These are phyloP conservation scores for Podaxis mareebaensis DNA, from an alignment of 768 basidiomycete species.

Conservation along the genomic window DNA sequence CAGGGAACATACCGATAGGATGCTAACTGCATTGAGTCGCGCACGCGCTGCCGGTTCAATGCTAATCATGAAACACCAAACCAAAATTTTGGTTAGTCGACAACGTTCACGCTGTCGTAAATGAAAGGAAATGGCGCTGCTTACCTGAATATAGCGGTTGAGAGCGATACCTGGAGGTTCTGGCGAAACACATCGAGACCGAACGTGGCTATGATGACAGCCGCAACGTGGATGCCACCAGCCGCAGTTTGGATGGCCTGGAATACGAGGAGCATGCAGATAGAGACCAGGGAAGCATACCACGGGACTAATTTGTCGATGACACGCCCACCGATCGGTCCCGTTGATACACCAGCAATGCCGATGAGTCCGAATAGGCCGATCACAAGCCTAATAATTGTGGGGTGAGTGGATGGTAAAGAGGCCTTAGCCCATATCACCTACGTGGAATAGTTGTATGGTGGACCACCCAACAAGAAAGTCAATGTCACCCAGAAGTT, in stretches of 20 bases:
- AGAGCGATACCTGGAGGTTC: conserved; percentile 66
- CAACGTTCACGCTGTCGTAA: not conserved
- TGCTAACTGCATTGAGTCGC: conserved; percentile 74
- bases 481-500: conserved; percentile 78
- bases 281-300: conserved; percentile 67
- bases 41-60: conserved; percentile 54
- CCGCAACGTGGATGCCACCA: conserved; percentile 68
- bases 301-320: conserved; percentile 77
- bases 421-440: conserved; percentile 21
- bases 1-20: conserved; percentile 55
- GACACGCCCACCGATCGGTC: conserved; percentile 66
- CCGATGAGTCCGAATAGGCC: conserved; percentile 78
- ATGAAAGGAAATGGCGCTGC: conserved; percentile 10
- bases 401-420: not conserved
- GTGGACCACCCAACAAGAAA: conserved; percentile 75
- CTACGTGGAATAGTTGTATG: conserved; percentile 76
- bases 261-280: conserved; percentile 47
- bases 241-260: conserved; percentile 68
- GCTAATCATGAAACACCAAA: conserved; percentile 23
- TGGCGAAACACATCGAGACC: conserved; percentile 78
- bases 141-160: conserved; percentile 60
- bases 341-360: conserved; percentile 66
- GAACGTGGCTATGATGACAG: conserved; percentile 68
- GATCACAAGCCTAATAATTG: conserved; percentile 45
- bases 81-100: not conserved